Base-by-base conservation (phyloP, 306 rosid species). In the Lathyrus tuberosus region DNA sequence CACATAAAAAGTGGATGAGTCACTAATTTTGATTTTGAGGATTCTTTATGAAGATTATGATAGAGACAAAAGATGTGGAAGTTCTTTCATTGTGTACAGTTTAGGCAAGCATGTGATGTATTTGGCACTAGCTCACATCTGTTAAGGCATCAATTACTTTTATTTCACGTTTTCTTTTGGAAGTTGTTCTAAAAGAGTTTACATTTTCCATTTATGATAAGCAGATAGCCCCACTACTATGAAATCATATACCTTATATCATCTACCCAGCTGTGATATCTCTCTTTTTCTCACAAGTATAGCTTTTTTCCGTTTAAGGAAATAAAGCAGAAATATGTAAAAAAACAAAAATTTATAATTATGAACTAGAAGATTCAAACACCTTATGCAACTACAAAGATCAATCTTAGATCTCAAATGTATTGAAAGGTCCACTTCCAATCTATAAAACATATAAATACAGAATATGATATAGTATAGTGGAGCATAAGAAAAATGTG, bases 11-110 rank as follows among this genome's bases (percentile, higher is more conserved):
- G 33, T 18, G 4, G 40, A 30, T 24, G 43, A 13, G 63, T 14
- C 65, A 41, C 26, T 57, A n/a, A n/a, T n/a, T n/a, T 69, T n/a
- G 44, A 28, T 43, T 58, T 43, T 70, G 33, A 58, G 28, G 67
- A 42, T 57, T 70, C 44, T 28, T 28, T 22, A n/a, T 22, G 6
- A 42, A 42, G 54, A 22, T 42, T 42, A 6, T 15, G 53, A 47
- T 48, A 16, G 9, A 15, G 24, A 48, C 54, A n/a, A 48, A 48
- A 16, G 10, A 46, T 1, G 54, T 48, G 54, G 5, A 48, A 48
- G 24, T 3, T 48, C 10, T 16, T 48, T 16, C 24, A 48, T 48
- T 48, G 4, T 20, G 10, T 47, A 2, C 10, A 15, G 10, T 15
- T 47, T 13, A 43, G 14, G 16, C 5, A 12, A 43, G 15, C 48